Percentiles rank a stretch among this genome's conserved stretches.
phyloP scores from a whole-genome alignment of 768 basidiomycete species.

The Boletus vinaceobasis region DNA sequence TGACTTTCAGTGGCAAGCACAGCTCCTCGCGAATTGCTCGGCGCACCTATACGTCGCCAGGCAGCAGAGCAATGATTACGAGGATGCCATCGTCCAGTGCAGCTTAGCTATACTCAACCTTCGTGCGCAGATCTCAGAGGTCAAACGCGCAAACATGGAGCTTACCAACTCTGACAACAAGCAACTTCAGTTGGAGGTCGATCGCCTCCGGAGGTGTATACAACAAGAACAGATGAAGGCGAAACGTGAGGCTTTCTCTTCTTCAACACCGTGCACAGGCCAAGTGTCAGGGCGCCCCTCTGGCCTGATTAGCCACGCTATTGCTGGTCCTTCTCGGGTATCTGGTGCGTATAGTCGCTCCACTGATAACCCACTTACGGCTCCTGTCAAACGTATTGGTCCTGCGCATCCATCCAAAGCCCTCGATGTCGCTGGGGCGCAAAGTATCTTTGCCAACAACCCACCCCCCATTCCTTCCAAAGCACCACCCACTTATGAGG shows the following conservation, averaged over 20 bases:
- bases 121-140: slow-evolving; percentile 38
- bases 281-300: background rate
- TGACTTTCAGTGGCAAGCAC: slow-evolving; percentile 60
- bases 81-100: slow-evolving; percentile 43
- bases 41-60: slow-evolving; percentile 51
- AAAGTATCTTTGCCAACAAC: slow-evolving; percentile 26
- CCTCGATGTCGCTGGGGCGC: slow-evolving; percentile 7
- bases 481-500: slow-evolving; percentile 9
- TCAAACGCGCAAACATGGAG: slow-evolving; percentile 32
- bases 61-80: slow-evolving; percentile 18
- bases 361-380: background rate
- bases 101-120: slow-evolving; percentile 47
- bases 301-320: slow-evolving; percentile 15
- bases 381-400: background rate
- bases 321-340: slow-evolving; percentile 23
- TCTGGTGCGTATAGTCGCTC: background rate
- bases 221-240: slow-evolving; percentile 10
- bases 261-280: background rate
- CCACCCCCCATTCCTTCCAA: slow-evolving; percentile 22
- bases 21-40: slow-evolving; percentile 58
- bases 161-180: slow-evolving; percentile 22
- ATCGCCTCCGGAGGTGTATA: slow-evolving; percentile 13
- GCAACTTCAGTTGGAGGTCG: slow-evolving; percentile 26
- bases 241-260: background rate
- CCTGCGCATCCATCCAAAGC: background rate